A percentile compares a stretch with the other conserved stretches of the same genome.
These are phyloP conservation scores for Blechomonas ayalai DNA, from an alignment of 208 protist species.

Conservation along the genomic window DNA sequence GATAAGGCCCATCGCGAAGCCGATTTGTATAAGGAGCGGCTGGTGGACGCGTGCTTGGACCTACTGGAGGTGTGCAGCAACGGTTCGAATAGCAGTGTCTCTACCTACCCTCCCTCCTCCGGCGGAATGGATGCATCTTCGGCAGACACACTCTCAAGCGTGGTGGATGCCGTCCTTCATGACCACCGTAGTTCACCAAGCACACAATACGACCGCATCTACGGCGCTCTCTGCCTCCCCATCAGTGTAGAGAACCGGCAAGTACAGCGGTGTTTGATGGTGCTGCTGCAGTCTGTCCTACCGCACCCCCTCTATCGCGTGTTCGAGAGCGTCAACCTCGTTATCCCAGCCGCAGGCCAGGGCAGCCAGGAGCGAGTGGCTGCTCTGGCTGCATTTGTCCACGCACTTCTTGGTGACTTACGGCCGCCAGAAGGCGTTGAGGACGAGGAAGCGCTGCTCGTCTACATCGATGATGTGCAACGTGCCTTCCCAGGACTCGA, in stretches of 20 bases:
- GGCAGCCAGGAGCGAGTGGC: constrained; percentile 20
- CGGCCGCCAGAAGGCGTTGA: constrained; percentile 23
- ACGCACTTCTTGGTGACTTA: constrained; percentile 45
- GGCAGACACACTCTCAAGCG: constrained; percentile 10
- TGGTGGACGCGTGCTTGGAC: constrained; percentile 63
- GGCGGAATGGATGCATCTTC: constrained; percentile 8
- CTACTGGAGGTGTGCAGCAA: constrained; percentile 52
- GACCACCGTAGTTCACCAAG: constrained; percentile 34
- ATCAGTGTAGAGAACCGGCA: constrained; percentile 16
- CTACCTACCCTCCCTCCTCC: neutral
- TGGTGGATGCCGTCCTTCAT: constrained; percentile 50
- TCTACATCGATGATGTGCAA: constrained; percentile 65
- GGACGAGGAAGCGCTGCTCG: constrained; percentile 57
- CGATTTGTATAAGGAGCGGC: constrained; percentile 51
- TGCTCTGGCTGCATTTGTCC: constrained; percentile 28
- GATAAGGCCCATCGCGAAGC: constrained; percentile 32
- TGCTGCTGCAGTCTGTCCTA: constrained; percentile 57
- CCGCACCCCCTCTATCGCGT: constrained; percentile 60
- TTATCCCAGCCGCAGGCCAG: constrained; percentile 14
- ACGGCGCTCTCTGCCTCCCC: constrained; percentile 68
- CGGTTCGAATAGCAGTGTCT: constrained; percentile 1
- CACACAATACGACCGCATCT: constrained; percentile 76
- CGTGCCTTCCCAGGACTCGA: constrained; percentile 36
- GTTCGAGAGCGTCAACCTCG: constrained; percentile 50
- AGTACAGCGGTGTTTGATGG: constrained; percentile 49